Evolutionary conservation across 805 yeast species (phyloP), one percentile per base, ranked within the genome.

Genomic region (Hyphopichia homilentoma): DNA sequence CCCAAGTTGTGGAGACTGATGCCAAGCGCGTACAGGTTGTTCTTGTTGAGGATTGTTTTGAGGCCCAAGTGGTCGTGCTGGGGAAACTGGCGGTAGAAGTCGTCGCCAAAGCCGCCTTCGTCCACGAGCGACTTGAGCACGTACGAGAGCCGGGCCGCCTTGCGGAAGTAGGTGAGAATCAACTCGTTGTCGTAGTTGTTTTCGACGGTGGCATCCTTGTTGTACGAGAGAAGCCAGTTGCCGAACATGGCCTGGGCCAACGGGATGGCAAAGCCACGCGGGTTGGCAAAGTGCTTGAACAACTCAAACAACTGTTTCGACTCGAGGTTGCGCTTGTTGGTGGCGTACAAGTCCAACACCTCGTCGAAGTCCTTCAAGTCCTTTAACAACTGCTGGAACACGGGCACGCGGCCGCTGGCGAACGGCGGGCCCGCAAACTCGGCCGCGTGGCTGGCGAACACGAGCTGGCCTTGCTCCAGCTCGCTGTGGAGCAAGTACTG

Each of bases 211-310:
- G 25, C 16, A 23, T 41, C 50, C 14, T 40, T 33, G 33, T 45
- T 44, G 38, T 30, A 50, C 9, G 51, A 32, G 16, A 50, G 38
- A 8, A 50, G 44, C 52, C 51, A 50, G 20, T 43, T 47, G 13
- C 54, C 56, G 29, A 50, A 50, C 53, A 50, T 49, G 12, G 54
- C 37, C n/a, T 45, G 41, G 9, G 56, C 54, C 13, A 50, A 33
- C 12, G 56, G 54, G 12, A 50, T 33, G 21, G 44, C 41, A 13
- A 47, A 32, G 2, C 50, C 41, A 7, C 31, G n/a, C 17, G 30
- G 33, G 23, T 39, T 34, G 12, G 51, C 48, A 24, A 35, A 44
- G 6, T 18, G 16, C 18, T 45, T 43, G 20, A 50, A 47, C 4
- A 32, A 26, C 20, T 48, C 47, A 21, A 44, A 50, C 4, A 50